phyloP scores from a whole-genome alignment of 345 rosid species.

The Gynandropsis gynandra region DNA sequence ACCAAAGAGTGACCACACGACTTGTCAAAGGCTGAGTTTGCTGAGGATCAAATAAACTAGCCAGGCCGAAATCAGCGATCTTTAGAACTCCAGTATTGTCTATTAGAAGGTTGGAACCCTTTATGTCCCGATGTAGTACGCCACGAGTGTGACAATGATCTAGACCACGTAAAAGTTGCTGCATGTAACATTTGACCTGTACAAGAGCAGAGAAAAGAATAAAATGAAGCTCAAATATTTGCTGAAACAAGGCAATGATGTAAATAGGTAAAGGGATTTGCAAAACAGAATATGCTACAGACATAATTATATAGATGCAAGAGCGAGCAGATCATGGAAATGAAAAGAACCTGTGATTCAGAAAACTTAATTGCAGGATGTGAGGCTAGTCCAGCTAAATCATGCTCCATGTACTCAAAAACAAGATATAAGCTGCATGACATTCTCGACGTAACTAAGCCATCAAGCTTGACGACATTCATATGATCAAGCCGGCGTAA shows the following conservation, averaged over 20 bases:
- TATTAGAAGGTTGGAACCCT: slow-evolving; percentile 75
- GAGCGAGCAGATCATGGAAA: neutral
- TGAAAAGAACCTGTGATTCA: slow-evolving; percentile 50
- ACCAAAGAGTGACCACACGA: slow-evolving; percentile 86
- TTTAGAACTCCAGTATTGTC: slow-evolving; percentile 72
- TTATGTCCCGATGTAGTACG: slow-evolving; percentile 74
- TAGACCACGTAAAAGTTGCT: slow-evolving; percentile 65
- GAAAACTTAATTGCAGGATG: slow-evolving; percentile 71
- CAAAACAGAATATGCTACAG: no score
- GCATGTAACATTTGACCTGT: slow-evolving; percentile 87
- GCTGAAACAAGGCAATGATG: neutral
- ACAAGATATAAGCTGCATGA: slow-evolving; percentile 85
- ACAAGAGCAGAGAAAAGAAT: slow-evolving; percentile 10
- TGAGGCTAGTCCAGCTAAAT: slow-evolving; percentile 72
- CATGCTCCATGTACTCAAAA: slow-evolving; percentile 89
- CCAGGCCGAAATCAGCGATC: slow-evolving; percentile 83
- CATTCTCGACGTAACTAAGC: slow-evolving; percentile 86
- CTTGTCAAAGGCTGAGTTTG: slow-evolving; percentile 62
- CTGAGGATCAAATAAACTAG: slow-evolving; percentile 58
- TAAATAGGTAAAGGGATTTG: neutral
- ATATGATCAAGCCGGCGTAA: slow-evolving; percentile 75
- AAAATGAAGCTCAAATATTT: no score
- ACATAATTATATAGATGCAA: neutral
- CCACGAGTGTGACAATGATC: slow-evolving; percentile 82
- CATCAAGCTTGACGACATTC: slow-evolving; percentile 76